Conservation (phyloP, 306 rosid species). For the Quercus alba region DNA sequence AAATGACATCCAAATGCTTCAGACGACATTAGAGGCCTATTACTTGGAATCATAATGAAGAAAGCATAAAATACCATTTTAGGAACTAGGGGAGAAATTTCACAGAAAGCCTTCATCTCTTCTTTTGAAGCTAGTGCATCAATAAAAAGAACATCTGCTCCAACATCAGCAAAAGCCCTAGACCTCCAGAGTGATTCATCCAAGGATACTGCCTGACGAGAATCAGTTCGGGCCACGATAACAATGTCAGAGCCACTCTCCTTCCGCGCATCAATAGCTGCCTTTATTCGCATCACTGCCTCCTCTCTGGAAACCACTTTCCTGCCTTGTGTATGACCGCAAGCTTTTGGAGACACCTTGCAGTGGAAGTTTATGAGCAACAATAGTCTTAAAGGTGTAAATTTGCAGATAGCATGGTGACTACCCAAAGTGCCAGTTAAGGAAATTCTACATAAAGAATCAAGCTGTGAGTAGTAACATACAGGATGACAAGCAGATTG, state of each 20-base stretch:
- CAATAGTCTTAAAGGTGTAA: not conserved
- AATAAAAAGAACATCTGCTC: conserved; percentile 88
- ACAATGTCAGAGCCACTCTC: conserved; percentile 87
- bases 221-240: conserved; percentile 83
- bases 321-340: conserved; percentile 86
- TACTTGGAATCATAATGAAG: too few relatives aligned
- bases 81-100: conserved; percentile 68
- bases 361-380: conserved; percentile 18
- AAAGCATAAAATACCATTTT: conserved; percentile 53
- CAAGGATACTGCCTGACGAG: conserved; percentile 84
- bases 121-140: conserved; percentile 79
- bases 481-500: not conserved
- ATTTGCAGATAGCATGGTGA: not conserved
- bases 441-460: conserved; percentile 5
- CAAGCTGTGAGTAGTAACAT: not conserved
- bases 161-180: conserved; percentile 84
- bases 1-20: not conserved
- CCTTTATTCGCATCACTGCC: conserved; percentile 68
- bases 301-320: conserved; percentile 78
- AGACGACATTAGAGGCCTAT: not conserved
- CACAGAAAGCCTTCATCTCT: conserved; percentile 82
- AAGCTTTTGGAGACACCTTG: conserved; percentile 84
- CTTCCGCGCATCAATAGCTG: conserved; percentile 77
- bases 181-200: conserved; percentile 71
- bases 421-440: not conserved